phyloP scores from a whole-genome alignment of 225 moss, liverwort and hornwort species.

The Thuidium tamariscinum region DNA sequence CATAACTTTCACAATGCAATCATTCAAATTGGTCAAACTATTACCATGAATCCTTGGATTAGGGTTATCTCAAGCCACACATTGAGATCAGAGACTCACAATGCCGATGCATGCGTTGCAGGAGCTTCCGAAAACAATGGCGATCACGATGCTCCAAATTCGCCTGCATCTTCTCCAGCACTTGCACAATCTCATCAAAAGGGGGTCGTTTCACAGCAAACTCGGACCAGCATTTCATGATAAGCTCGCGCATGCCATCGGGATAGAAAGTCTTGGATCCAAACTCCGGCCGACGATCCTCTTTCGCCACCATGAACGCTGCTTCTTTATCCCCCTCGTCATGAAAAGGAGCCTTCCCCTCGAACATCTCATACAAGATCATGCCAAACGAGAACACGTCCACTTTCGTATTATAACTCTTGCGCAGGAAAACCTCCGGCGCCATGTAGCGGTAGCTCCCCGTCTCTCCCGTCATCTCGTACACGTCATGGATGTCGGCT shows the following conservation, averaged over 20 bases:
- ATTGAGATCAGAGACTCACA: conserved; percentile 7
- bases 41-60: neutral
- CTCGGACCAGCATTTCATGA: conserved; percentile 38
- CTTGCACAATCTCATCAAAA: conserved; percentile 16
- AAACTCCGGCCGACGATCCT: conserved; percentile 36
- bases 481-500: conserved; percentile 42
- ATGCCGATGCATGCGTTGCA: conserved; percentile 14
- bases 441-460: conserved; percentile 98
- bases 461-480: conserved; percentile 81
- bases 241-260: conserved; percentile 39
- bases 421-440: conserved; percentile 73
- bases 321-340: conserved; percentile 54
- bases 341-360: conserved; percentile 52
- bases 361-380: conserved; percentile 81
- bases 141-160: neutral
- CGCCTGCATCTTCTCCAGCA: conserved; percentile 10
- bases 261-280: conserved; percentile 31
- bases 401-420: conserved; percentile 63
- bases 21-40: neutral
- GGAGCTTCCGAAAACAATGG: conserved; percentile 19
- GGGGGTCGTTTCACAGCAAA: conserved; percentile 17
- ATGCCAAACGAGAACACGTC: conserved; percentile 80
- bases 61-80: neutral
- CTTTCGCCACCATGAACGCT: conserved; percentile 44
- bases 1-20: neutral